A percentile compares a stretch with the other conserved stretches of the same genome.
phyloP scores from a whole-genome alignment of 1,284 basidiomycete species.

The Inonotus obliquus region DNA sequence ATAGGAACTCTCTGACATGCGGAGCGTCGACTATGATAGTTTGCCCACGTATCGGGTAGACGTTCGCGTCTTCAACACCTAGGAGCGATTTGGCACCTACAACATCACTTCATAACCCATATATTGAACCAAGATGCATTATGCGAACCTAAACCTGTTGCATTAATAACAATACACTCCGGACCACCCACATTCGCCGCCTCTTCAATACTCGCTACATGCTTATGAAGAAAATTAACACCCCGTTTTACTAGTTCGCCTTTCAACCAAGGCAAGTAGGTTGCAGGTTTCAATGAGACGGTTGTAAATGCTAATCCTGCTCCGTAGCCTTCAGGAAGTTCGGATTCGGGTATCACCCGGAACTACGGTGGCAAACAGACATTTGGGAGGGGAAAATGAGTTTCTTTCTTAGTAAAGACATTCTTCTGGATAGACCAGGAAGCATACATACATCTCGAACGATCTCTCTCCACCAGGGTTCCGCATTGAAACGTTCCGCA shows the following conservation, averaged over 20 bases:
- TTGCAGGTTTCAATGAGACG: conserved; percentile 42
- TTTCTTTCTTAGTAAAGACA: not conserved
- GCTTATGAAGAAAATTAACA: conserved; percentile 29
- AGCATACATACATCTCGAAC: conserved; percentile 40
- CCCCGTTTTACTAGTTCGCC: conserved; percentile 32
- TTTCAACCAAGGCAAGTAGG: conserved; percentile 46
- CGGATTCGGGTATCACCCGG: conserved; percentile 29
- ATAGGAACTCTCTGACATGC: conserved; percentile 38
- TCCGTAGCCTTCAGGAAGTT: conserved; percentile 31
- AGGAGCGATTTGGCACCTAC: conserved; percentile 66
- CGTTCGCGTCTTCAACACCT: conserved; percentile 70
- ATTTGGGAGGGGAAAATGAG: not conserved
- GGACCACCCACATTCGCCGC: conserved; percentile 34
- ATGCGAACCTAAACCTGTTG: conserved; percentile 41
- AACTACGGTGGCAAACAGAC: conserved; percentile 31
- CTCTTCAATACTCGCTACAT: conserved; percentile 37
- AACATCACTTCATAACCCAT: conserved; percentile 18
- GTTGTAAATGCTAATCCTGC: conserved; percentile 42
- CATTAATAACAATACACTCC: conserved; percentile 41
- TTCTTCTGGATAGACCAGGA: not conserved
- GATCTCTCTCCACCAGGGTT: conserved; percentile 48
- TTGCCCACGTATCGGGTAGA: conserved; percentile 84
- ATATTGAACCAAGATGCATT: not conserved
- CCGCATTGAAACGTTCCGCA: conserved; percentile 26
- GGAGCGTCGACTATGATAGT: conserved; percentile 77